Conservation (phyloP, 768 basidiomycete genomes). For the Daedalea quercina region DNA sequence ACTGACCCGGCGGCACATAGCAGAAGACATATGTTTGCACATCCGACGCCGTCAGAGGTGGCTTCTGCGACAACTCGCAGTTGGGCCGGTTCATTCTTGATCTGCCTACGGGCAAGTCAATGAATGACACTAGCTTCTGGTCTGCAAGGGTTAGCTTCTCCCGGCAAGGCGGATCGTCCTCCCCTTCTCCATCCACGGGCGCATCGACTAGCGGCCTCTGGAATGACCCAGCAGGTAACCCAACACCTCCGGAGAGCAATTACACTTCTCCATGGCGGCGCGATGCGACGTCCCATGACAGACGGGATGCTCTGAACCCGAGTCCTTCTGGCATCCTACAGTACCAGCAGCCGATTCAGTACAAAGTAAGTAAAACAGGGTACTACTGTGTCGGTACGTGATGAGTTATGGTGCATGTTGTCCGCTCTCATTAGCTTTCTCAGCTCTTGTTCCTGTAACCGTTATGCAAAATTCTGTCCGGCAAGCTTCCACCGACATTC, state of each 20-base stretch:
- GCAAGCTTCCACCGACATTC: constrained; percentile 42
- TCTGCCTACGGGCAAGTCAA: constrained; percentile 51
- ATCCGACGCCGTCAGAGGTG: constrained; percentile 61
- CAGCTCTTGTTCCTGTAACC: constrained; percentile 87
- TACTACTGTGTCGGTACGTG: constrained; percentile 94
- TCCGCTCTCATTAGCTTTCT: neutral
- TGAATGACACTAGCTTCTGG: constrained; percentile 83
- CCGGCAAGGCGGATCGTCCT: constrained; percentile 19
- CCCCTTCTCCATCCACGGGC: constrained; percentile 11
- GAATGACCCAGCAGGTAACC: constrained; percentile 56
- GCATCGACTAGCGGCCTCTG: constrained; percentile 35
- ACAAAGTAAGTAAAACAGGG: constrained; percentile 79
- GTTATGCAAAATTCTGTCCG: constrained; percentile 39
- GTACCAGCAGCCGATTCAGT: constrained; percentile 73
- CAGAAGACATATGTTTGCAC: constrained; percentile 97
- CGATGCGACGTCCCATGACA: constrained; percentile 5
- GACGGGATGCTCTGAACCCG: constrained; percentile 32
- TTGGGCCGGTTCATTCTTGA: constrained; percentile 90
- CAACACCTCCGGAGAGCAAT: constrained; percentile 42
- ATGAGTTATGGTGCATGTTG: neutral
- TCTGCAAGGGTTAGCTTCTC: constrained; percentile 69
- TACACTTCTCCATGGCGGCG: constrained; percentile 45
- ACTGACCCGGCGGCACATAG: constrained; percentile 23
- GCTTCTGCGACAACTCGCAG: constrained; percentile 60
- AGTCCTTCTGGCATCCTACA: constrained; percentile 42